Evolutionary conservation across 768 basidiomycete genomes (phyloP), one percentile per base, ranked within the genome.

Genomic region (Chalciporus pseudorubinellus): DNA sequence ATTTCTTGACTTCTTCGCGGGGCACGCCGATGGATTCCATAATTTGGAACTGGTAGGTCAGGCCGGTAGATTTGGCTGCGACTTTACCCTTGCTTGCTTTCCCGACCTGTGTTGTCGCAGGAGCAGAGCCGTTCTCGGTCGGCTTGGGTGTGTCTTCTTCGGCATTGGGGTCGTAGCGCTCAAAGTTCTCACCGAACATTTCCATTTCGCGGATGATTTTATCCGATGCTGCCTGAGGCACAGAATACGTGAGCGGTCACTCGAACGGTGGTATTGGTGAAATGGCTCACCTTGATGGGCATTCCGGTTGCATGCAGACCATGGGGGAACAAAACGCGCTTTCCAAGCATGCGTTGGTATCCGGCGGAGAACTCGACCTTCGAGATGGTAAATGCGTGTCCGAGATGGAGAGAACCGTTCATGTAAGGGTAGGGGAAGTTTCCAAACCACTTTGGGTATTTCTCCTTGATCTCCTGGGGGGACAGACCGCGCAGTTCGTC

Each of bases 11-110:
- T 61, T 98, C 93, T 11, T 76, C 69, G 36, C 88, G 81, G 12
- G 94, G 91, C 6, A 98, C 85, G 44, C 89, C 85, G 59, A 97
- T 91, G 38, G 92, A 89, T 64, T 95, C 87, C 86, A 98, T 88
- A 69, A 98, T 98, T 77, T 98, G 97, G 80, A 98, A 99, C 67
- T 99, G 97, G 72, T 98, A 98, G 26, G 86, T 87, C 55, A 91
- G 76, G 2, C 95, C 97, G 2, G 95, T 95, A 0, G 89, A 84
- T 72, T 99, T 98, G 16, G 92, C 92, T 16, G 82, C 80, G 16
- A 98, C 72, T 70, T 99, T 99, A 44, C 95, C 94, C 74, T 99
- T 99, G 70, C 93, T 97, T 3, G 83, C 93, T 67, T 97, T 98
- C 54, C 78, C 81, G 45, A 80, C 77, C 52, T 81, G 82, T 62